These are phyloP conservation scores for Wickerhamiella brachini DNA, from an alignment of 805 yeast genomes.

Conservation along the genomic window DNA sequence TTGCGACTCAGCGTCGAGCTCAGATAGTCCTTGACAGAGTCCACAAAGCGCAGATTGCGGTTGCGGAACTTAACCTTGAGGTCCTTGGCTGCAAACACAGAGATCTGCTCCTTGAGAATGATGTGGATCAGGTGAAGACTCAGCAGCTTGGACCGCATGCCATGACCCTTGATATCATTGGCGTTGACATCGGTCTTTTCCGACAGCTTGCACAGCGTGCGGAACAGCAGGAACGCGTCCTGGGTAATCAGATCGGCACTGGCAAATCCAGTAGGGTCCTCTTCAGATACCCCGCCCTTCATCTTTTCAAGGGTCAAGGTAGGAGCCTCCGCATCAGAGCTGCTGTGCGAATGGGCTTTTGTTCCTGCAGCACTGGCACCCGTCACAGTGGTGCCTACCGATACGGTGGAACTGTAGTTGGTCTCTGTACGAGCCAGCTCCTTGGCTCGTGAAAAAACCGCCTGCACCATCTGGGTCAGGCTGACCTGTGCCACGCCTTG, in stretches of 20 bases:
- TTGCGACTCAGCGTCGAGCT: constrained; percentile 76
- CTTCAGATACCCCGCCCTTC: constrained; percentile 19
- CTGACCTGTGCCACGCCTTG: constrained; percentile 95
- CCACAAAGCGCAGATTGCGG: constrained; percentile 43
- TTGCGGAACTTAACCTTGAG: constrained; percentile 23
- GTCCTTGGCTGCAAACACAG: constrained; percentile 44
- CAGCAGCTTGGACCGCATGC: constrained; percentile 78
- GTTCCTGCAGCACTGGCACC: background rate
- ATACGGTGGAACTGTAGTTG: background rate
- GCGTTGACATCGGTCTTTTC: constrained; percentile 63
- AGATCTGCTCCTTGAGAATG: constrained; percentile 72
- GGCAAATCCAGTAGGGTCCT: constrained; percentile 29
- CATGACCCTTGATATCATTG: constrained; percentile 67
- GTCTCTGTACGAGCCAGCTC: background rate
- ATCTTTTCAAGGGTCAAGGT: constrained; percentile 16
- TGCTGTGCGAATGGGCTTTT: background rate
- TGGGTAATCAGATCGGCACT: constrained; percentile 62
- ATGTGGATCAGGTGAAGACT: constrained; percentile 81
- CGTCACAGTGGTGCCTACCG: background rate
- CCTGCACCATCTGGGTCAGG: constrained; percentile 75
- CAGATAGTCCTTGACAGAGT: constrained; percentile 71
- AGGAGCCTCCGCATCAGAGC: background rate
- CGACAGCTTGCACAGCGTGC: constrained; percentile 90
- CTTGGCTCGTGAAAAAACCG: constrained; percentile 65
- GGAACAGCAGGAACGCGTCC: constrained; percentile 83